Percentiles rank a stretch among this genome's conserved stretches.
These are phyloP conservation scores for Botrytis paeoniae DNA, from an alignment of 2,329 filamentous ascomycete species.

Conservation along the genomic window DNA sequence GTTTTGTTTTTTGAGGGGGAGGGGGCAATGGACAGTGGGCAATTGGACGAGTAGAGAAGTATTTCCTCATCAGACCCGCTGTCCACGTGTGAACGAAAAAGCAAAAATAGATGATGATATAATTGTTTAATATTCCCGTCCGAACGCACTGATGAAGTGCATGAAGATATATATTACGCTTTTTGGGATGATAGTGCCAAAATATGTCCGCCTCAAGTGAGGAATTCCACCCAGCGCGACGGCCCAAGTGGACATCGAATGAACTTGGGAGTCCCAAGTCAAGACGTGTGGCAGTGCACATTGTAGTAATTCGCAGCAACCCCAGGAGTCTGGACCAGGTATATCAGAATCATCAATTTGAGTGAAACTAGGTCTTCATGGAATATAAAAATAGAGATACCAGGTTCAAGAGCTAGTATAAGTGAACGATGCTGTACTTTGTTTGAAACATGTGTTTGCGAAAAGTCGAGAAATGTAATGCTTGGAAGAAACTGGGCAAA, in stretches of 20 bases:
- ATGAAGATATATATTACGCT: background rate
- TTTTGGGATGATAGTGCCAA: background rate
- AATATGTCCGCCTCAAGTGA: background rate
- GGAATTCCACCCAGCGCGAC: background rate
- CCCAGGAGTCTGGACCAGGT: too few relatives aligned
- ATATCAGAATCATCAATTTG: background rate
- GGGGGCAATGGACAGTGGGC: background rate
- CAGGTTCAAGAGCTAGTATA: background rate
- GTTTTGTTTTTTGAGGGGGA: background rate
- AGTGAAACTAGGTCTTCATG: background rate
- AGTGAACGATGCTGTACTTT: background rate
- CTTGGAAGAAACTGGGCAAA: background rate
- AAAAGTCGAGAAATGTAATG: background rate
- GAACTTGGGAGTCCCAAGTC: background rate
- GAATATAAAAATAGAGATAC: background rate
- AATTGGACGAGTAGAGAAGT: background rate
- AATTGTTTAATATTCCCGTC: background rate
- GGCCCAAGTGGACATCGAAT: background rate
- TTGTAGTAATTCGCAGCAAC: background rate
- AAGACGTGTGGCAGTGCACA: conserved; percentile 5
- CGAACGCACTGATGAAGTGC: background rate
- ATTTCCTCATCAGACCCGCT: background rate
- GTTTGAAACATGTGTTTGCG: background rate
- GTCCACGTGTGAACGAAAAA: background rate
- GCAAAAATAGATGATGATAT: background rate